A percentile compares a stretch with the other conserved stretches of the same genome.
Evolutionary conservation across 441 rosid species (phyloP).

Genomic region (Adansonia gregorii): DNA sequence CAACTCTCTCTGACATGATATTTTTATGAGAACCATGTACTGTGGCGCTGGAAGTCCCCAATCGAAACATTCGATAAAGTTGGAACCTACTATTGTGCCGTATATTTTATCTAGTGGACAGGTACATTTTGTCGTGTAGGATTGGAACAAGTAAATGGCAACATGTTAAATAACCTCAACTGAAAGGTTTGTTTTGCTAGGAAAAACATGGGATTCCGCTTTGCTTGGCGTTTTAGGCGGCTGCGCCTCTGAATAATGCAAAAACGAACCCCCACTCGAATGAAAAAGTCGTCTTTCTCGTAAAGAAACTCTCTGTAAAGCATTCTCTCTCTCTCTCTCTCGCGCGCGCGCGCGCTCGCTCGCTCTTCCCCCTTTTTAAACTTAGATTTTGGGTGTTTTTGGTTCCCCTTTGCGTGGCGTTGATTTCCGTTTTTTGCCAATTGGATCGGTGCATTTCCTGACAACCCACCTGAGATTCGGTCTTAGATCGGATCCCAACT

Average conservation of each 20-base stretch:
- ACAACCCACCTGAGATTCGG: slow-evolving; percentile 26
- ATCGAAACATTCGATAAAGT: too few relatives aligned
- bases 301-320: background rate
- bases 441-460: slow-evolving; percentile 24
- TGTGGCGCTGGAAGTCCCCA: too few relatives aligned
- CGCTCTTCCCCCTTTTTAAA: too few relatives aligned
- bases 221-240: slow-evolving; percentile 60
- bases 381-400: background rate
- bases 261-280: slow-evolving; percentile 16
- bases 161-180: background rate
- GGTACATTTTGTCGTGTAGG: background rate
- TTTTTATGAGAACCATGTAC: too few relatives aligned
- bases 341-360: too few relatives aligned
- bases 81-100: too few relatives aligned
- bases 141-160: background rate
- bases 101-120: too few relatives aligned
- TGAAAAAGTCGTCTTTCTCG: slow-evolving; percentile 8
- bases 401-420: background rate
- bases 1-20: too few relatives aligned
- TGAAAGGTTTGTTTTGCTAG: background rate
- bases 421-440: slow-evolving; percentile 10
- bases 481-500: slow-evolving; percentile 30
- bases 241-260: slow-evolving; percentile 32
- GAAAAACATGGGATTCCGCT: slow-evolving; percentile 23
- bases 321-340: too few relatives aligned